Conservation (phyloP, 2,329 filamentous ascomycete genomes). For the Ascocoryne sarcoides region DNA sequence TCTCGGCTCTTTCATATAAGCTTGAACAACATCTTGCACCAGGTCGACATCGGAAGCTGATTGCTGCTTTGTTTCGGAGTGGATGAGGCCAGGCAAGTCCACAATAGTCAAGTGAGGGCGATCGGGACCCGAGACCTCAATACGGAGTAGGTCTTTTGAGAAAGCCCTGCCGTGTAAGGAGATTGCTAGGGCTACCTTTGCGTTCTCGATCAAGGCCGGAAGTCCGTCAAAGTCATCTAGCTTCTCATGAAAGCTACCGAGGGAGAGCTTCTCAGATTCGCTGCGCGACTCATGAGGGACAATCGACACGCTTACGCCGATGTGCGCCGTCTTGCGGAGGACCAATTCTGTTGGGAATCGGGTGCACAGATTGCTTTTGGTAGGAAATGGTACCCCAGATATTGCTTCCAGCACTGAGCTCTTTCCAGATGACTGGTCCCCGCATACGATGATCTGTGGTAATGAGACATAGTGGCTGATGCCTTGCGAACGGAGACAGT, state of each 20-base stretch:
- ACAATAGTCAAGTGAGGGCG: constrained; percentile 48
- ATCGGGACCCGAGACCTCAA: constrained; percentile 17
- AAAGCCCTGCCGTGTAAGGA: constrained; percentile 23
- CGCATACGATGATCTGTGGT: constrained; percentile 25
- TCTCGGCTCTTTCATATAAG: constrained; percentile 46
- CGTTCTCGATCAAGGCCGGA: constrained; percentile 15
- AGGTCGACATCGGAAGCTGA: constrained; percentile 31
- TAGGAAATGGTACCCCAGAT: constrained; percentile 32
- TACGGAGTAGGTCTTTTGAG: constrained; percentile 13
- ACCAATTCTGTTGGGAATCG: constrained; percentile 36
- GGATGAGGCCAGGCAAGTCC: constrained; percentile 49
- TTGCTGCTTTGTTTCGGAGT: constrained; percentile 39
- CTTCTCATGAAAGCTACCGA: constrained; percentile 13
- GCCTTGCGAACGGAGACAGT: constrained; percentile 21
- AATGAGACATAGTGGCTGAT: constrained; percentile 21
- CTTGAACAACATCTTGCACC: constrained; percentile 39
- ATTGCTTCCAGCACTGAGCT: constrained; percentile 29
- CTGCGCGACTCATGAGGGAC: constrained; percentile 11
- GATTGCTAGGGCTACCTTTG: constrained; percentile 14
- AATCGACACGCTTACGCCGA: constrained; percentile 10
- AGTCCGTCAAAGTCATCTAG: constrained; percentile 16
- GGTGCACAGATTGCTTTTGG: constrained; percentile 32
- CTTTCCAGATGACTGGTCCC: constrained; percentile 28
- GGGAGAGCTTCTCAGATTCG: constrained; percentile 9
- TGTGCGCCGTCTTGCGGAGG: constrained; percentile 13